Evolutionary conservation across 495 filamentous ascomycete genomes (phyloP).

Genomic region (Pyrenopolyporus hunteri): DNA sequence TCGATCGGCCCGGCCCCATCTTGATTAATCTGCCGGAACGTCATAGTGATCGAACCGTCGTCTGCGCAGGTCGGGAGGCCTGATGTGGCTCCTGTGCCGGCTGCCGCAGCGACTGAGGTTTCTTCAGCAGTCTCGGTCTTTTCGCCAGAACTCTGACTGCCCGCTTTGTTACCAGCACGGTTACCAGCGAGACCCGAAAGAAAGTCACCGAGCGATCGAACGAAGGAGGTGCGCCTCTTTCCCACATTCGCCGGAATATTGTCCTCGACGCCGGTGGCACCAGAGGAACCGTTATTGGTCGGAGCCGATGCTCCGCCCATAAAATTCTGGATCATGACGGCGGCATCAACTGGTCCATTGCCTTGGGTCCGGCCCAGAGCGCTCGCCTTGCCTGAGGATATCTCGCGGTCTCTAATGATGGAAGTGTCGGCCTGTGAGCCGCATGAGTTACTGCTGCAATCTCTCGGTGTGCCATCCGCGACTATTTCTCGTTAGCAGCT

Average conservation of each 20-base stretch:
- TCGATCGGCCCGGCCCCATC: constrained; percentile 58
- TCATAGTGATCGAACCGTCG: constrained; percentile 63
- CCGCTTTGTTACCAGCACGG: background rate
- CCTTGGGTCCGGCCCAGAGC: constrained; percentile 63
- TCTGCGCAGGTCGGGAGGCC: constrained; percentile 61
- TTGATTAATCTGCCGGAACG: constrained; percentile 59
- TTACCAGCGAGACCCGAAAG: constrained; percentile 29
- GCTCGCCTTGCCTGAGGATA: constrained; percentile 51
- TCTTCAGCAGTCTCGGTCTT: constrained; percentile 48
- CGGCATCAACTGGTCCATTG: constrained; percentile 60
- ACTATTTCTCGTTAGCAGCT: constrained; percentile 46
- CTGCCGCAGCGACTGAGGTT: constrained; percentile 49
- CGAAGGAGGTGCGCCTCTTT: constrained; percentile 14
- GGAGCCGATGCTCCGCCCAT: constrained; percentile 48
- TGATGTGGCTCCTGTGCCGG: constrained; percentile 47
- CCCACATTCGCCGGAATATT: constrained; percentile 29
- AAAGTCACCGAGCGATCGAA: constrained; percentile 20
- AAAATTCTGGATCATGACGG: constrained; percentile 52
- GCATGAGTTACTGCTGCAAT: constrained; percentile 59
- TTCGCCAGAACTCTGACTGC: constrained; percentile 37
- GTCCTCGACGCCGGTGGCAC: constrained; percentile 46
- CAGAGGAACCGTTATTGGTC: constrained; percentile 43
- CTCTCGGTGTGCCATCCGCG: constrained; percentile 62
- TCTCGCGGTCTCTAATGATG: constrained; percentile 60
- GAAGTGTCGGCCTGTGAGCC: constrained; percentile 58